phyloP scores from a whole-genome alignment of 2,329 filamentous ascomycete genomes.

The Apiospora rasikravindrae region DNA sequence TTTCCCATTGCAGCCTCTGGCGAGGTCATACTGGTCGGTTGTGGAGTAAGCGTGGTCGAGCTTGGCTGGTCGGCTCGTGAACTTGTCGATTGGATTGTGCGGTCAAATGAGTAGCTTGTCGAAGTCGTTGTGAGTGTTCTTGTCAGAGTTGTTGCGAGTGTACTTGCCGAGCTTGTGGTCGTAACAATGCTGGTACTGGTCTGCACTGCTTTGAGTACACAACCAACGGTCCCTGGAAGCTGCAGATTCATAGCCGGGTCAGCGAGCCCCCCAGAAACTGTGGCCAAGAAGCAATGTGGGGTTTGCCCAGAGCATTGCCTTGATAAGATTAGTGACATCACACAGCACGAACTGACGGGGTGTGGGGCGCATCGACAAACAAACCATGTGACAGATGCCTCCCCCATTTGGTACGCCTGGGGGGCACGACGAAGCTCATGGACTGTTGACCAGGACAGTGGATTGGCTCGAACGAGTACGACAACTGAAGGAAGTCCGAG shows the following conservation, averaged over 20 bases:
- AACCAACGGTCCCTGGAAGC: background rate
- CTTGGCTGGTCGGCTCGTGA: background rate
- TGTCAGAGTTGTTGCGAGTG: background rate
- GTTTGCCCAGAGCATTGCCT: background rate
- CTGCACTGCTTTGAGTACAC: background rate
- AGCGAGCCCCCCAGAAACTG: background rate
- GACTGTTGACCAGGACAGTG: background rate
- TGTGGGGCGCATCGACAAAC: background rate
- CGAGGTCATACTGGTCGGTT: background rate
- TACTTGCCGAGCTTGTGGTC: background rate
- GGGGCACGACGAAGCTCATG: constrained; percentile 1
- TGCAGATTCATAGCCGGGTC: background rate
- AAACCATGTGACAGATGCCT: background rate
- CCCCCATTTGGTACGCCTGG: background rate
- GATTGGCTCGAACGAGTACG: background rate
- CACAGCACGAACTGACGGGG: background rate
- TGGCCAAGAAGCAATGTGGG: background rate
- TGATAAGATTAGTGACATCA: background rate
- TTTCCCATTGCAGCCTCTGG: background rate
- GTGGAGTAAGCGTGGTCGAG: background rate
- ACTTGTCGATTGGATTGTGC: background rate
- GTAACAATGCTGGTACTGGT: background rate
- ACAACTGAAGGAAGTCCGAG: background rate
- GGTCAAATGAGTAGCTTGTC: background rate
- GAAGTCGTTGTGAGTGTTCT: background rate